Percentiles rank a stretch among this genome's conserved stretches.
Evolutionary conservation across 345 rosid species (phyloP).

Genomic region (Hevea brasiliensis): DNA sequence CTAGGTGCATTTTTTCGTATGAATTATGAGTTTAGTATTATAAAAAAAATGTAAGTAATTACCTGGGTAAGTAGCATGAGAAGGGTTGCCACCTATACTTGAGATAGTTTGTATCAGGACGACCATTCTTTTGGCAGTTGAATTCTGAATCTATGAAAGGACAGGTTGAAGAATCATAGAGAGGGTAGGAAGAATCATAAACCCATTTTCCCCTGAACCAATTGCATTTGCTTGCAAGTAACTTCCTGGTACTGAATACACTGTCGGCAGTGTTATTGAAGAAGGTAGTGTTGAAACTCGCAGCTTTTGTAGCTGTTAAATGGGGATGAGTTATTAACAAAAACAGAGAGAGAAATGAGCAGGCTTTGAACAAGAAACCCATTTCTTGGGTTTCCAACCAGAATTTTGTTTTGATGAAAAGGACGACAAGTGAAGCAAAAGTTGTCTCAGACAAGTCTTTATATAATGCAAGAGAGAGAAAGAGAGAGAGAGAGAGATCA

Average conservation of each 20-base stretch:
- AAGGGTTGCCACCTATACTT: constrained; percentile 70
- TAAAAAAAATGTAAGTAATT: too few relatives aligned
- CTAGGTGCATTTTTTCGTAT: not conserved
- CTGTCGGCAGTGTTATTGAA: not conserved
- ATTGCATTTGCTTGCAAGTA: constrained; percentile 40
- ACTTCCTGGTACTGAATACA: constrained; percentile 19
- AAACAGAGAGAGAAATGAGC: constrained; percentile 23
- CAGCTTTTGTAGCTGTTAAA: not conserved
- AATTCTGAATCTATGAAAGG: constrained; percentile 61
- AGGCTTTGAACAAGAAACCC: constrained; percentile 30
- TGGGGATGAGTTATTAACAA: constrained; percentile 7
- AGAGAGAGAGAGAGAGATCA: not conserved
- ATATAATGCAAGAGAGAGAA: constrained; percentile 20
- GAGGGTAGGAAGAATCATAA: constrained; percentile 50
- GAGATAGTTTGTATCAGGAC: constrained; percentile 49
- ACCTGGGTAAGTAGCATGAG: constrained; percentile 58
- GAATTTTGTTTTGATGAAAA: not conserved
- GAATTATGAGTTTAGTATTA: not conserved
- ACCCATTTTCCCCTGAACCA: constrained; percentile 62
- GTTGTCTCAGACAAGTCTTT: constrained; percentile 21
- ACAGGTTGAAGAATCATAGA: constrained; percentile 44
- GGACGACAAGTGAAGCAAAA: constrained; percentile 25
- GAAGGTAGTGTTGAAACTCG: not conserved
- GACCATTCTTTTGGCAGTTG: constrained; percentile 57
- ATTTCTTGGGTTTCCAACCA: constrained; percentile 31